Evolutionary conservation across 768 basidiomycete genomes (phyloP), one percentile per base, ranked within the genome.

Genomic region (Leucosporidium creatinivorum): DNA sequence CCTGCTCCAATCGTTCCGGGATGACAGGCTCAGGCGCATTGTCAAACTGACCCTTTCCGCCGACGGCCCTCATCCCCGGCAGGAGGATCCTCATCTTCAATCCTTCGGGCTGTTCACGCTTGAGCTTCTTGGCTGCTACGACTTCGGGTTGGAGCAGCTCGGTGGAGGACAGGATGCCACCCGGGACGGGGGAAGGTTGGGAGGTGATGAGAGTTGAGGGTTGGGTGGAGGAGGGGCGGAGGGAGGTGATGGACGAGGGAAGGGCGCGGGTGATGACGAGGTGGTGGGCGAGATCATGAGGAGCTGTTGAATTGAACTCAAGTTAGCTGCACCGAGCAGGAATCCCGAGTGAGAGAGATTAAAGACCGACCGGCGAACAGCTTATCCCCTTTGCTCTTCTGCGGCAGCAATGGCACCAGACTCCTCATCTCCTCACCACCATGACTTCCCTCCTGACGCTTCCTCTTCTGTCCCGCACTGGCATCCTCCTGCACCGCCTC

Each of bases 131-230:
- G 13, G 62, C 60, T 21, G 33, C 54, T n/a, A 25, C 47, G 7
- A 19, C 23, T 2, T 58, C 26, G 19, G 66, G 55, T 56, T 30
- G 18, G 54, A 68, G 58, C 23, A 73, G 68, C 31, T 67, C 72
- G 7, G 21, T 44, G 49, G 72, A 62, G n/a, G 57, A 49, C 47
- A 73, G 68, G 61, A 73, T 63, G 23, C 68, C 66, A 30, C 72
- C 72, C 3, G 72, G 72, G 55, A 73, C 72, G 30, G 72, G 68
- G 21, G 68, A 69, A 23, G 72, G 72, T 33, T 73, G 72, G 25
- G 72, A 69, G n/a, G 47, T 47, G 66, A 73, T 73, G 19, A 73
- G 39, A 17, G 72, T 62, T 18, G 72, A 69, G 48, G 55, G 56
- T 58, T 18, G 33, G 13, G 58, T 4, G 36, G 63, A 25, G 36